Evolutionary conservation across 2,329 filamentous ascomycete genomes (phyloP).

Genomic region (Berkeleyomyces basicola): DNA sequence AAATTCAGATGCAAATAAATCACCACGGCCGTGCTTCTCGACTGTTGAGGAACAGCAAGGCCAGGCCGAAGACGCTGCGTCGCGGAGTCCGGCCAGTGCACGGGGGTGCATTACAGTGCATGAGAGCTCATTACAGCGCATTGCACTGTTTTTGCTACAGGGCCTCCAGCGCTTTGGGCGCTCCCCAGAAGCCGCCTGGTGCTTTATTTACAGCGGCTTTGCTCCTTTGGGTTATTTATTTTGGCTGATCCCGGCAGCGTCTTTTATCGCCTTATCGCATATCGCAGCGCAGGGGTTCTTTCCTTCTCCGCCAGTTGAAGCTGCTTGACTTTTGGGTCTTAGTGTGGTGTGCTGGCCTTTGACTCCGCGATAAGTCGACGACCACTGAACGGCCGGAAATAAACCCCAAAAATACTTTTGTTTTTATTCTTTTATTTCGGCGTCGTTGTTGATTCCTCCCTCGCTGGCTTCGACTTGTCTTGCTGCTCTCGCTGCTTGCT

Average conservation of each 20-base stretch:
- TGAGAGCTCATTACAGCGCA: neutral
- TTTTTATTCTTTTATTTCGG: neutral
- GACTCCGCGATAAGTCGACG: neutral
- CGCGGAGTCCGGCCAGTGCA: neutral
- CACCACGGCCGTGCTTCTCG: neutral
- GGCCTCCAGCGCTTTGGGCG: neutral
- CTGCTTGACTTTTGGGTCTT: neutral
- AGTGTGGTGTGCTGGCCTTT: neutral
- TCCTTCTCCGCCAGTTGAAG: neutral
- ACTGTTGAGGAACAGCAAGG: neutral
- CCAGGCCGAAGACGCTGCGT: neutral
- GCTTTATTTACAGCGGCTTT: conserved; percentile 5
- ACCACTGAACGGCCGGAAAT: neutral
- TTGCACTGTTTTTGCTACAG: neutral
- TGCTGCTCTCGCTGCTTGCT: neutral
- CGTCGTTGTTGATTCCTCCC: neutral
- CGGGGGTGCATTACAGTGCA: neutral
- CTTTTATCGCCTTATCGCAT: neutral
- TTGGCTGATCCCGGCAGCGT: conserved; percentile 6
- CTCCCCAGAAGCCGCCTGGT: neutral
- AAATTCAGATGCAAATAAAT: neutral
- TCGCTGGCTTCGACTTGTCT: neutral
- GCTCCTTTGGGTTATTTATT: conserved; percentile 13
- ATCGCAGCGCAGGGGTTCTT: neutral
- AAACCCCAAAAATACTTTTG: neutral